These are phyloP conservation scores for Garcia nutans DNA, from an alignment of 345 rosid species.

Conservation along the genomic window DNA sequence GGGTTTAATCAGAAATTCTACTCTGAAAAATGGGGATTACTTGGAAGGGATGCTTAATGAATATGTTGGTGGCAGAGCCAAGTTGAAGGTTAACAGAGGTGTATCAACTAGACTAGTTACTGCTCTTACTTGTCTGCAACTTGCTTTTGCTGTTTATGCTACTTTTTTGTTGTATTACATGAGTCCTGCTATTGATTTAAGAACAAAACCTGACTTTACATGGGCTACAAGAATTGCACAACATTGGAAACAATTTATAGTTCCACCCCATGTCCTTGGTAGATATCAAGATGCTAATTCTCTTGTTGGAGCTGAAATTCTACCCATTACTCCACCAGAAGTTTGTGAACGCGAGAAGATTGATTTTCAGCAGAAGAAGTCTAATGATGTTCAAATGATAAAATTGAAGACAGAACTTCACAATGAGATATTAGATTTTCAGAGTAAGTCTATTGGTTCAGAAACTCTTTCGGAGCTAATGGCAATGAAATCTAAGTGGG, in stretches of 20 bases:
- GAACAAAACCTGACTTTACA: slow-evolving; percentile 74
- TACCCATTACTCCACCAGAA: slow-evolving; percentile 40
- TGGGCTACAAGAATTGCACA: slow-evolving; percentile 86
- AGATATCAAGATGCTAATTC: slow-evolving; percentile 63
- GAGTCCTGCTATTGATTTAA: slow-evolving; percentile 77
- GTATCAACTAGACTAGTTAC: slow-evolving; percentile 63
- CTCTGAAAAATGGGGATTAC: slow-evolving; percentile 62
- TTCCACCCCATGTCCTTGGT: slow-evolving; percentile 59
- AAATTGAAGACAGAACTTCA: slow-evolving; percentile 74
- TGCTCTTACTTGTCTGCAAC: slow-evolving; percentile 71
- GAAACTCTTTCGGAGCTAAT: slow-evolving; percentile 70
- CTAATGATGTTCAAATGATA: slow-evolving; percentile 69
- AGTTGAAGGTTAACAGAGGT: slow-evolving; percentile 33
- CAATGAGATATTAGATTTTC: slow-evolving; percentile 59
- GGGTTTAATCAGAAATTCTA: slow-evolving; percentile 63
- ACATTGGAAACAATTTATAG: slow-evolving; percentile 66
- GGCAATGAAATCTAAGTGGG: slow-evolving; percentile 90
- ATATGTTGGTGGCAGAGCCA: slow-evolving; percentile 52
- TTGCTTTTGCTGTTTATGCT: slow-evolving; percentile 85
- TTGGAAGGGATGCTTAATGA: slow-evolving; percentile 71
- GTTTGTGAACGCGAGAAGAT: slow-evolving; percentile 90
- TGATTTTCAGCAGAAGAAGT: slow-evolving; percentile 86
- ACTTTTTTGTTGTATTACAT: slow-evolving; percentile 84
- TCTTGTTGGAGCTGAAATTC: slow-evolving; percentile 30
- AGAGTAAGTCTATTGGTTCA: slow-evolving; percentile 53